phyloP scores from a whole-genome alignment of 2,329 filamentous ascomycete species.

The Volutella citrinella region DNA sequence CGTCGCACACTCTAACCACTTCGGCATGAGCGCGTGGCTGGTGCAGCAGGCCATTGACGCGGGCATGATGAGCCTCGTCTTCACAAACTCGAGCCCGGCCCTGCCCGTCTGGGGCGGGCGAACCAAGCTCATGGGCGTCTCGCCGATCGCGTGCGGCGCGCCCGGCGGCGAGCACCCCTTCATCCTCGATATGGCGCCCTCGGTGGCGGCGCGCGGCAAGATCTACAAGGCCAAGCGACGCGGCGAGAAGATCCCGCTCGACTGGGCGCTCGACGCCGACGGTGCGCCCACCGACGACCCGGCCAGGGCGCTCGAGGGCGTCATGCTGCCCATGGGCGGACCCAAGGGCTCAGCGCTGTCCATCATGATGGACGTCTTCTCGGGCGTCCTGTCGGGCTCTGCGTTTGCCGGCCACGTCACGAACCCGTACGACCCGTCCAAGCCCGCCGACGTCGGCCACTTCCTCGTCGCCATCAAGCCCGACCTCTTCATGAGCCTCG shows the following conservation, averaged over 20 bases:
- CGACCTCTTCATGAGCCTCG: slow-evolving; percentile 68
- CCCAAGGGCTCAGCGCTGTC: slow-evolving; percentile 75
- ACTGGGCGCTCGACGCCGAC: slow-evolving; percentile 74
- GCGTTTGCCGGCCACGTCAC: slow-evolving; percentile 78
- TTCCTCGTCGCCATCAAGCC: slow-evolving; percentile 72
- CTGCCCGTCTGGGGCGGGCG: slow-evolving; percentile 69
- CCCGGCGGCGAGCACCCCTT: slow-evolving; percentile 61
- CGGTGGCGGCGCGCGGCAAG: slow-evolving; percentile 67
- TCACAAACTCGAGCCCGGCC: slow-evolving; percentile 70
- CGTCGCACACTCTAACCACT: slow-evolving; percentile 76
- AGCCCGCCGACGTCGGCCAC: slow-evolving; percentile 69
- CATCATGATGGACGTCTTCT: slow-evolving; percentile 90
- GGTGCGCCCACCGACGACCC: slow-evolving; percentile 71
- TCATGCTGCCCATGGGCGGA: slow-evolving; percentile 84
- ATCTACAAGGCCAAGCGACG: slow-evolving; percentile 67
- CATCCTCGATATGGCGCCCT: slow-evolving; percentile 73
- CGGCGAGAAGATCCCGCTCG: slow-evolving; percentile 65
- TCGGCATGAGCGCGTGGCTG: slow-evolving; percentile 79
- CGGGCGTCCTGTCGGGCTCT: slow-evolving; percentile 71
- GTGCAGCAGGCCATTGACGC: slow-evolving; percentile 75
- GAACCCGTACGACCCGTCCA: slow-evolving; percentile 70
- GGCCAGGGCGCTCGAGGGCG: slow-evolving; percentile 65
- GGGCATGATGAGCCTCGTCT: slow-evolving; percentile 67
- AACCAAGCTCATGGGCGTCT: slow-evolving; percentile 69
- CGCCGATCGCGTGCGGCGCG: slow-evolving; percentile 72